Conservation (phyloP, 1,284 basidiomycete genomes). For the Golubevia pallescens region DNA sequence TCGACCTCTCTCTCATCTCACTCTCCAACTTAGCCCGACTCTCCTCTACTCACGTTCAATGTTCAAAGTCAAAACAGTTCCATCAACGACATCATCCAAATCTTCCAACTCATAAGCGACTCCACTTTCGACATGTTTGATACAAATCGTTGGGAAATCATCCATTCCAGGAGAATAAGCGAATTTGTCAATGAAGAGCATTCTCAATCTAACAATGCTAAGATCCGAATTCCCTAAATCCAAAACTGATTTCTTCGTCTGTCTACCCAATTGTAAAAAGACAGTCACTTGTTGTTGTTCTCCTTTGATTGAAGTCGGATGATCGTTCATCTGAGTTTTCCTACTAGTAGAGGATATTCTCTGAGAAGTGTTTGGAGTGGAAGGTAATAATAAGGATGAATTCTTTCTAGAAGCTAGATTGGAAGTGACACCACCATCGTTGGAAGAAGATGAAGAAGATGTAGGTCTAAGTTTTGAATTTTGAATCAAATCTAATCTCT, state of each 20-base stretch:
- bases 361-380: conserved; percentile 2
- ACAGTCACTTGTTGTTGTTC: conserved; percentile 12
- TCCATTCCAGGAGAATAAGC: conserved; percentile 60
- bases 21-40: neutral
- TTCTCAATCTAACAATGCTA: conserved; percentile 47
- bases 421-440: neutral
- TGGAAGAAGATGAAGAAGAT: neutral
- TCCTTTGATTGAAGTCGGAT: neutral
- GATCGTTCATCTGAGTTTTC: neutral
- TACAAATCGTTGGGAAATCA: conserved; percentile 60
- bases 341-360: neutral
- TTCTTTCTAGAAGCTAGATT: conserved; percentile 3
- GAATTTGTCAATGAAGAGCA: conserved; percentile 62
- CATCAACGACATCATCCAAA: conserved; percentile 45
- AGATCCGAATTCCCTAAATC: conserved; percentile 31
- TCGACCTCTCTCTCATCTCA: too few relatives aligned
- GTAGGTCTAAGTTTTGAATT: neutral
- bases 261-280: conserved; percentile 56
- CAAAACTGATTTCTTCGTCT: conserved; percentile 45
- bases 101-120: conserved; percentile 62
- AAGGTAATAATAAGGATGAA: neutral
- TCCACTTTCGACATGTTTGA: conserved; percentile 52
- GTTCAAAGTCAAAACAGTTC: conserved; percentile 53
- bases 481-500: conserved; percentile 8
- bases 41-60: conserved; percentile 34